Percentiles rank a stretch among this genome's conserved stretches.
Conservation (phyloP, 108 stramenopile genomes). For the Conticribra weissflogii region DNA sequence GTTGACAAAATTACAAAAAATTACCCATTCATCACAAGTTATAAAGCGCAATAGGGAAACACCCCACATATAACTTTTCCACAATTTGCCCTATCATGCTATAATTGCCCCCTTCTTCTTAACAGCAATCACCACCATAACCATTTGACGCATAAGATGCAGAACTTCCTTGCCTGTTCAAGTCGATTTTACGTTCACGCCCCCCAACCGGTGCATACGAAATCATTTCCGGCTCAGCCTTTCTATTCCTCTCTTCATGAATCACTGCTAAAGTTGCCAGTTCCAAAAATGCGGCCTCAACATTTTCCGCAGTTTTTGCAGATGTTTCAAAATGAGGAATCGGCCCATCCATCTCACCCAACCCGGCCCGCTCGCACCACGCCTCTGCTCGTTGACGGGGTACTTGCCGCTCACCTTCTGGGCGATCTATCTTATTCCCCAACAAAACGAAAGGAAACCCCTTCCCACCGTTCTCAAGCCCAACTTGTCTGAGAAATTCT, state of each 20-base stretch:
- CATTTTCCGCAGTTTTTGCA: conserved; percentile 93
- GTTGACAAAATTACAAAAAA: too few relatives aligned
- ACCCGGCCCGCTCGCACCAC: conserved; percentile 79
- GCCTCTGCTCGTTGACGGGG: conserved; percentile 75
- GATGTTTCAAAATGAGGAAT: conserved; percentile 95
- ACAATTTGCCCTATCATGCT: neutral
- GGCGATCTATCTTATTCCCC: conserved; percentile 95
- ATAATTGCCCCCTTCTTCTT: neutral
- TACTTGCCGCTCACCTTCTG: conserved; percentile 72
- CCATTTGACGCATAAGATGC: conserved; percentile 40
- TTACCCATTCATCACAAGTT: too few relatives aligned
- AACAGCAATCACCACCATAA: conserved; percentile 43
- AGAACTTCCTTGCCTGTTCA: conserved; percentile 43
- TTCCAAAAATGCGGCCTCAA: conserved; percentile 93
- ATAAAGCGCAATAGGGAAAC: neutral
- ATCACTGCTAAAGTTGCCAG: conserved; percentile 59
- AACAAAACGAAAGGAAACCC: conserved; percentile 95
- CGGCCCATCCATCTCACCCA: conserved; percentile 64
- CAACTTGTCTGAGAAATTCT: conserved; percentile 90
- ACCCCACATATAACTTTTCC: neutral
- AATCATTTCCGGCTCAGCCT: conserved; percentile 39
- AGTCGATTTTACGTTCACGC: conserved; percentile 34
- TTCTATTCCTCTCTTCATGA: conserved; percentile 37
- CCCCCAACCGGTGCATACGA: conserved; percentile 46
- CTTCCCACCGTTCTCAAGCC: conserved; percentile 58